phyloP scores from a whole-genome alignment of 805 yeast genomes.

The Suhomyces prunicola region DNA sequence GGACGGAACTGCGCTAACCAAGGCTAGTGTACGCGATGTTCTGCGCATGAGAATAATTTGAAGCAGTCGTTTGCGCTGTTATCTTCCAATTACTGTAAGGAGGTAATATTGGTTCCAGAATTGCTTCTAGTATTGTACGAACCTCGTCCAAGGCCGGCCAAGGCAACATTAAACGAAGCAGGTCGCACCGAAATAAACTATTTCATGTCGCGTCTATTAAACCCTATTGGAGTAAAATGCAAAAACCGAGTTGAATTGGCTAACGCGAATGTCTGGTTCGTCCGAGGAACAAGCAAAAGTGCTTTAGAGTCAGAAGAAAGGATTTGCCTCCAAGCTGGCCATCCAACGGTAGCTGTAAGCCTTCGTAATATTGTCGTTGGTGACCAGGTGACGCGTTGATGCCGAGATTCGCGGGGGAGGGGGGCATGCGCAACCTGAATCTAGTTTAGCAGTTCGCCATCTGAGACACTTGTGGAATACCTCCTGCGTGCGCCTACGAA shows the following conservation, averaged over 20 bases:
- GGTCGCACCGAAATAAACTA: neutral
- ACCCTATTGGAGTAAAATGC: neutral
- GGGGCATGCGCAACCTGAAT: neutral
- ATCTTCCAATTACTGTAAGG: neutral
- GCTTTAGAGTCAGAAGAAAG: neutral
- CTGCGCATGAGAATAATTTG: neutral
- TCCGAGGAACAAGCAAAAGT: neutral
- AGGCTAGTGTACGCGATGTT: neutral
- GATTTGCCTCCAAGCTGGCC: neutral
- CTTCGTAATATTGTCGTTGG: neutral
- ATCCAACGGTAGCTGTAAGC: neutral
- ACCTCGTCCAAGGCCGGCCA: neutral
- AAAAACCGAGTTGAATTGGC: neutral
- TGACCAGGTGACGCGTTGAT: neutral
- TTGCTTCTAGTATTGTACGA: neutral
- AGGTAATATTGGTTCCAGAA: neutral
- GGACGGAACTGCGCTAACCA: neutral
- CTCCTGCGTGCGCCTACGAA: neutral
- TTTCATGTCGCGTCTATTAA: neutral
- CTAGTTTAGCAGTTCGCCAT: neutral
- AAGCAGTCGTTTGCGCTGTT: neutral
- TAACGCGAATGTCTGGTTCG: neutral
- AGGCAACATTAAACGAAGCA: neutral
- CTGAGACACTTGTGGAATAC: neutral
- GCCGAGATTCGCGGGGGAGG: neutral